Percentiles rank a stretch among this genome's conserved stretches.
Conservation (phyloP, 2,329 filamentous ascomycete genomes). For the Aspergillus sp. region DNA sequence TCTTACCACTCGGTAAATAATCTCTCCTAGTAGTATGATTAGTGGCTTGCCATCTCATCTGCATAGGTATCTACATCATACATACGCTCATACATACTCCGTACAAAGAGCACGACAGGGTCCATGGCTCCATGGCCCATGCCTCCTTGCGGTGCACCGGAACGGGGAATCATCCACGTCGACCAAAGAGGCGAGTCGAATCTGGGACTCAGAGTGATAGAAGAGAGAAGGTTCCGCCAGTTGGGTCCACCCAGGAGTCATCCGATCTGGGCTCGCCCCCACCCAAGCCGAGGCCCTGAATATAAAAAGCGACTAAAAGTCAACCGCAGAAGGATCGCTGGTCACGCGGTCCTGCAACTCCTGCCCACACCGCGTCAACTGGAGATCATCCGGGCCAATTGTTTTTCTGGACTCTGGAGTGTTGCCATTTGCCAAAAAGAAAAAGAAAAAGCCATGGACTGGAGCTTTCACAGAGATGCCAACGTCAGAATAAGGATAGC, state of each 20-base stretch:
- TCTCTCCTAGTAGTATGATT: background rate
- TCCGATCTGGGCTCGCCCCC: slow-evolving; percentile 18
- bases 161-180: no score
- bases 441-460: no score
- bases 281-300: slow-evolving; percentile 18
- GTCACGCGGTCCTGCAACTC: slow-evolving; percentile 20
- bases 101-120: background rate
- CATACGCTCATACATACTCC: background rate
- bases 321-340: slow-evolving; percentile 13
- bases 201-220: no score
- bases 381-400: slow-evolving; percentile 10
- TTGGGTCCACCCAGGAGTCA: slow-evolving; percentile 14
- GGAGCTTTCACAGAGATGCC: no score
- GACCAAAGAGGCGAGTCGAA: no score
- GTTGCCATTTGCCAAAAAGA: background rate
- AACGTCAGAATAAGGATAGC: no score
- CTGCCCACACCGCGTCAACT: slow-evolving; percentile 14
- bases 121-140: no score
- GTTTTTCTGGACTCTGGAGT: no score
- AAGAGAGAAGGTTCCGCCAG: background rate
- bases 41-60: background rate
- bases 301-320: background rate
- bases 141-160: no score
- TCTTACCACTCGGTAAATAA: background rate
- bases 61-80: slow-evolving; percentile 1